Conservation (phyloP, 371 early-diverging fungal species). For the Rhizopus sp. region DNA sequence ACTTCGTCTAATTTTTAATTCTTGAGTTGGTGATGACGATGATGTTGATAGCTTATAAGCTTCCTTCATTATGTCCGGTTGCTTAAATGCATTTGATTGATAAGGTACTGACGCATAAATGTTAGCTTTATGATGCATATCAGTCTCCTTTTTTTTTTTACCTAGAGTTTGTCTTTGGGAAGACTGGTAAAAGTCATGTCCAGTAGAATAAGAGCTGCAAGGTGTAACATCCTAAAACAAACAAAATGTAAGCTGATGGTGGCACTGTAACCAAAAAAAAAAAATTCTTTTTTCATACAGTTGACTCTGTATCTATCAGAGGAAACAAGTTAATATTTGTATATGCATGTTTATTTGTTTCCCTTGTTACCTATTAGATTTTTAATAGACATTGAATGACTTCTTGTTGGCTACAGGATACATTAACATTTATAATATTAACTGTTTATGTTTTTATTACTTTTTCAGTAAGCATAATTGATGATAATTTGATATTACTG, state of each 20-base stretch:
- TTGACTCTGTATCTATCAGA: neutral
- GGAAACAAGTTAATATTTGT: neutral
- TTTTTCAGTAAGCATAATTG: slow-evolving; percentile 5
- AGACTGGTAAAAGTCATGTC: neutral
- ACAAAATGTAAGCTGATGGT: neutral
- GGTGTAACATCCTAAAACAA: slow-evolving; percentile 3
- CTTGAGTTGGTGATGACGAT: neutral
- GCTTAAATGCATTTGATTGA: slow-evolving; percentile 1
- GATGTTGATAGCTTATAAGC: neutral
- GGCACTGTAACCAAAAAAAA: slow-evolving; percentile 2
- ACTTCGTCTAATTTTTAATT: slow-evolving; percentile 11
- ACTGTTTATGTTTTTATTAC: neutral
- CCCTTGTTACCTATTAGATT: slow-evolving; percentile 15
- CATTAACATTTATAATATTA: neutral
- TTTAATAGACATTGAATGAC: slow-evolving; percentile 24
- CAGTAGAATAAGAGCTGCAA: slow-evolving; percentile 4
- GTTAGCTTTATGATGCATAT: neutral
- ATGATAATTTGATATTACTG: neutral
- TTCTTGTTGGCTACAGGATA: slow-evolving; percentile 11
- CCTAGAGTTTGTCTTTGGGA: slow-evolving; percentile 1
- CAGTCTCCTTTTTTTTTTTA: slow-evolving; percentile 8
- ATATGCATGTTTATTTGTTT: neutral
- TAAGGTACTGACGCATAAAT: neutral
- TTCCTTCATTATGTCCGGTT: neutral
- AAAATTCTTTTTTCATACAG: neutral